Percentiles rank a stretch among this genome's conserved stretches.
Conservation (phyloP, 495 filamentous ascomycete genomes). For the Pseudevernia furfuracea region DNA sequence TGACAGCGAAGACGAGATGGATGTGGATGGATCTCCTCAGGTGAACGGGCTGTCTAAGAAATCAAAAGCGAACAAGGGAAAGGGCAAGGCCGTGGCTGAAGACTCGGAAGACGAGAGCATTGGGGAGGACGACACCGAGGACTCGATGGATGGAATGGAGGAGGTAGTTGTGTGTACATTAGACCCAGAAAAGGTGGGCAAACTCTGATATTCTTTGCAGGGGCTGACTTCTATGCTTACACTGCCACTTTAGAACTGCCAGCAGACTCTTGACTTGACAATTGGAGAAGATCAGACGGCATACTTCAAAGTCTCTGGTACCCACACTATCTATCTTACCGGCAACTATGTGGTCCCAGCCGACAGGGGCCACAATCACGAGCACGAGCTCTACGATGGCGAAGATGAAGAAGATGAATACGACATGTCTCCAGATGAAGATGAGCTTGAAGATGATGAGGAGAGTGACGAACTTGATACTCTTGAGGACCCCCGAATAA, state of each 20-base stretch:
- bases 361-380: constrained; percentile 43
- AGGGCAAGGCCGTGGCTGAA: constrained; percentile 62
- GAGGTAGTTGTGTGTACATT: constrained; percentile 91
- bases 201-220: neutral
- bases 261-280: constrained; percentile 90
- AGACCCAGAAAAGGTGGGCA: constrained; percentile 67
- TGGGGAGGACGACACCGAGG: constrained; percentile 55
- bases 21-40: constrained; percentile 52
- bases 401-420: constrained; percentile 67
- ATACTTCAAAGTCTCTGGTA: constrained; percentile 87
- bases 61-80: constrained; percentile 64
- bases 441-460: constrained; percentile 62
- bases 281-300: constrained; percentile 77
- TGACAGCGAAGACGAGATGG: constrained; percentile 52
- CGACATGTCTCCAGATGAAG: constrained; percentile 73
- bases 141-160: constrained; percentile 54
- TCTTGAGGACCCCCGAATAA: constrained; percentile 70
- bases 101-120: constrained; percentile 54
- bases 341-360: constrained; percentile 80
- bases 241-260: constrained; percentile 62
- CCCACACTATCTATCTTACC: constrained; percentile 81
- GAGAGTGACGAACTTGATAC: constrained; percentile 80
- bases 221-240: constrained; percentile 14
- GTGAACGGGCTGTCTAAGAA: constrained; percentile 50
- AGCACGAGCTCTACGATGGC: constrained; percentile 48